Base-by-base conservation (phyloP, 768 basidiomycete species). In the Mycena polygramma region DNA sequence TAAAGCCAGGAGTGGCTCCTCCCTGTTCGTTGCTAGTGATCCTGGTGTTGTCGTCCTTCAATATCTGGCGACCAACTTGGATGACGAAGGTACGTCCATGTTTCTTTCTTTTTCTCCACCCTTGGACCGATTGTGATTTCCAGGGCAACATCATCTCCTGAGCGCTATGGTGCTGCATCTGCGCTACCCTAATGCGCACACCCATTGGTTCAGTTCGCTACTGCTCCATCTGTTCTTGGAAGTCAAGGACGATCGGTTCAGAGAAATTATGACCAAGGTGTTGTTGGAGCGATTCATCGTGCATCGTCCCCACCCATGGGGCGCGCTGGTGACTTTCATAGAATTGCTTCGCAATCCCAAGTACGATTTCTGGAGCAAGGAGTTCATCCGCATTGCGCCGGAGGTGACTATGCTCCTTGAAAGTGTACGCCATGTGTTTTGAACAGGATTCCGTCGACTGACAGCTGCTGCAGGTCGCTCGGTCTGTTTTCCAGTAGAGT, bases 161-260 rank as follows among this genome's bases (percentile, higher is more conserved):
- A 95, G 91, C 75, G 91, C 97, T n/a, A 92, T 97, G 80, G 93
- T 95, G 52, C 89, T 96, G 75, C 97, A 99, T 79, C 85, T 99
- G 72, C 94, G 98, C 76, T 99, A 97, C 86, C 97, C 98, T 39
- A 98, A 97, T 77, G 94, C 97, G 13, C 98, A 99, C 86, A 99
- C 97, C 58, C 93, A 95, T 80, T 99, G 97, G 96, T 99, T 97
- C 87, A 94, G 93, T 79, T 93, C 92, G 53, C 87, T 98, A 73
- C 84, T 98, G 63, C 88, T 99, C 61, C 90, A 96, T 79, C 88
- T 97, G 52, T 99, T 98, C 84, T 76, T 85, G 58, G 93, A 96
- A 77, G 87, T 93, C 70, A 89, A 90, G 76, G 89, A 90, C 69
- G 93, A 93, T 66, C 88, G 87, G 52, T 92, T 94, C 85, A 87